Base-by-base conservation (phyloP, 148 eudicot species). In the Heliosperma pusillum region DNA sequence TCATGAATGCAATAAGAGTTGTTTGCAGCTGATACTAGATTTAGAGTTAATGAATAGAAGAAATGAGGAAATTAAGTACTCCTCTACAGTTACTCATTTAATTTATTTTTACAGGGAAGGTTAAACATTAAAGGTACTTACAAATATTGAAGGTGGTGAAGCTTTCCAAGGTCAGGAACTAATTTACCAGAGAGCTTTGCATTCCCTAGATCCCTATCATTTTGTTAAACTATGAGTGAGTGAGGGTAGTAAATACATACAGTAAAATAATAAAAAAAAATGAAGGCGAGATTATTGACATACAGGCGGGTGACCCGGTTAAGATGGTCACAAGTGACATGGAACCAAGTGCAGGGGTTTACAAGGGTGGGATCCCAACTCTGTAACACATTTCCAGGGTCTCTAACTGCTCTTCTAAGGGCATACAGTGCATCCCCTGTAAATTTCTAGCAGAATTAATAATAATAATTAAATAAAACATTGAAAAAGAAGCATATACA, bases 311-410 rank as follows among this genome's bases (percentile, higher is more conserved):
- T 90, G 79, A 88, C 97, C 36, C 91, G 88, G 42, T 83, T 83
- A 29, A 86, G 73, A 57, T 55, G 63, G 78, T 92, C 89, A 69
- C 97, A 92, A 45, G 97, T 90, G 69, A 92, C 95, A 77, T 90
- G 97, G 72, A 92, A 92, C 97, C 97, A 92, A 59, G 97, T 92
- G 78, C 95, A 92, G 42, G 97, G 97, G 82, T 92, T 87, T 36
- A 90, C 97, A 72, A 90, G 82, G n/a, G 97, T 92, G 4, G 97
- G 95, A 86, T 92, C 97, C 97, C 97, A 92, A 40, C 95, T 88
- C 78, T 88, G 93, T 63, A 90, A 50, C 12, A 92, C 89, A 77
- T 88, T 86, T 53, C 73, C 80, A 7, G 91, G 92, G 79, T 88
- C 93, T 30, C 65, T 70, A 69, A 90, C 87, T 8, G 77, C 75